Evolutionary conservation across 208 protist species (phyloP), one percentile per base, ranked within the genome.

Genomic region (Leptomonas seymouri): DNA sequence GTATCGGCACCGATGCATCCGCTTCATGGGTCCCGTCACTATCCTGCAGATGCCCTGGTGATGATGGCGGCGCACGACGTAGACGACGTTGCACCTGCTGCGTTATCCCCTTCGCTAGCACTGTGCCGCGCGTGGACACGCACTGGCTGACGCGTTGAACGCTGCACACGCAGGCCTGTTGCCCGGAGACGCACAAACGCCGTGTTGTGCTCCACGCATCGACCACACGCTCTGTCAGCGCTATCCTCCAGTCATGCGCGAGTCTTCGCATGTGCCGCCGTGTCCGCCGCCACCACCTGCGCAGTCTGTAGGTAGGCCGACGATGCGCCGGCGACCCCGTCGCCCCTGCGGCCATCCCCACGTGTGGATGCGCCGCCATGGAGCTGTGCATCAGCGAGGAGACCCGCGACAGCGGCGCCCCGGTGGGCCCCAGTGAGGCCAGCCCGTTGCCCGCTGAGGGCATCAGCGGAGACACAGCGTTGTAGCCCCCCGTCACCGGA

Each of bases 211-310:
- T 4, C 30, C 21, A 36, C 25, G 21, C 41, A 18, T 0, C 15
- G n/a, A 3, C 20, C 6, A 41, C 50, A 8, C 51, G 25, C 0
- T 23, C 1, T 3, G 8, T 2, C 41, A 31, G 11, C 20, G 44
- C 6, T 3, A 21, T 21, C 4, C 51, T 21, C 15, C 59, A 27
- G 51, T 39, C 39, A 34, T 45, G 46, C 28, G 44, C 11, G 25
- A 53, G 62, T 14, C 71, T 61, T 8, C 71, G 62, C 34, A 64
- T 11, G 15, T 70, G 71, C 23, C 71, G 60, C 23, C 61, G 71
- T n/a, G 54, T 64, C 4, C 71, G 53, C 20, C 46, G 54, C 44
- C 9, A 60, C 53, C 25, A 76, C 46, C 55, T 39, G 6, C 60
- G 63, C n/a, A 59, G 36, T n/a, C 50, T 16, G 15, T 20, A 65